Percentiles rank a stretch among this genome's conserved stretches.
phyloP scores from a whole-genome alignment of 441 rosid species.

The Gossypium lobatum region DNA sequence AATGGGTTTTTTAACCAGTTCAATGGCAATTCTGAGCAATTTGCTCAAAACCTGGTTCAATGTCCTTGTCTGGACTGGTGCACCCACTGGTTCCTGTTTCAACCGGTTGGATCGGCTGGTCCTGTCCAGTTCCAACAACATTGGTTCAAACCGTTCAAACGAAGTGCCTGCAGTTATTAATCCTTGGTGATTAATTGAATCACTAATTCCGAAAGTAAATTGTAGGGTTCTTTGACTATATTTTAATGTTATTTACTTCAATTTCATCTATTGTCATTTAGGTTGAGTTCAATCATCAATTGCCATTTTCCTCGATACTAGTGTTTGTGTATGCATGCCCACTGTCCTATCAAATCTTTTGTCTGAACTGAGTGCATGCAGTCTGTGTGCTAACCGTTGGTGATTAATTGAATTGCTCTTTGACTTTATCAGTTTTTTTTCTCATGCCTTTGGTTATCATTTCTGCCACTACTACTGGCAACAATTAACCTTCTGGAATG shows the following conservation, averaged over 20 bases:
- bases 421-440: neutral
- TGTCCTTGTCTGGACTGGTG: neutral
- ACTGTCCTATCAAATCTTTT: neutral
- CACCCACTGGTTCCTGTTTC: neutral
- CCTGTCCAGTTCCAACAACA: neutral
- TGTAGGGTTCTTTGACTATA: neutral
- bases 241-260: neutral
- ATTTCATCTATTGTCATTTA: neutral
- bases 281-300: neutral
- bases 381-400: neutral
- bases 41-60: neutral
- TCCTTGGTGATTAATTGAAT: neutral
- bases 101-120: neutral
- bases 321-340: neutral
- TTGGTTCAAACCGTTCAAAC: neutral
- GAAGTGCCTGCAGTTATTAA: neutral
- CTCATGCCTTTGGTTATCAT: neutral
- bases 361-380: neutral
- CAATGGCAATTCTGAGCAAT: neutral
- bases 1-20: too few relatives aligned
- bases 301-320: neutral
- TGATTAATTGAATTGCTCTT: neutral
- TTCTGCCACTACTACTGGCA: neutral
- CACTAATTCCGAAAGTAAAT: neutral
- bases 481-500: neutral